Evolutionary conservation across 169 alveolate genomes (phyloP), one percentile per base, ranked within the genome.

Genomic region (Plasmodium yoelii): DNA sequence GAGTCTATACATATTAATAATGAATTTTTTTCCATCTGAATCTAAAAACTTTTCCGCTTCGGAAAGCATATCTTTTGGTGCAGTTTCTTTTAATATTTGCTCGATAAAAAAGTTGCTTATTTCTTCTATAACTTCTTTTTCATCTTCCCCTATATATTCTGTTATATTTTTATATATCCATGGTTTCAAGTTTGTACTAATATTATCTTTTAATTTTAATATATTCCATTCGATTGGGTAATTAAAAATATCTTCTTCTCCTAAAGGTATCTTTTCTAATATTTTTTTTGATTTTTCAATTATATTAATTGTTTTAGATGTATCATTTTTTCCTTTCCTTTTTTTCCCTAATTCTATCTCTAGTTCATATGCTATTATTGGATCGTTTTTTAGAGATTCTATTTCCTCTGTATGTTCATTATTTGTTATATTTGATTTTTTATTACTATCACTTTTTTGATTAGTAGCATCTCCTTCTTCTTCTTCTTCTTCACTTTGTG

Each of bases 61-160:
- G 8, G 73, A 63, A 1, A 95, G 88, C 61, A 95, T 92, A 57
- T 93, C 96, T 65, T 63, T 56, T 19, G 96, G 96, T 49, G 68
- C 18, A 5, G 95, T 94, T 34, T 92, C 94, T 24, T 93, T 96
- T 39, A 77, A 51, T 18, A 95, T 88, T 26, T 95, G 93, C 49
- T 84, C 70, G 42, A 87, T 61, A 53, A 94, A 74, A 73, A 87
- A 94, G 53, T 90, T 44, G 28, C 90, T 95, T 10, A 95, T 63
- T 67, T 94, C 95, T 59, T 93, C 96, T 13, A 64, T 82, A 2
- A 90, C 90, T 46, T 93, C 94, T 13, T 87, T 46, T 69, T 95
- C 97, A 47, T 94, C 97, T n/a, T 92, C 91, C 22, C 97, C 97
- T 96, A 95, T 94, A 64, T 80, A 94, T 75, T 95, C 97, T 15